Conservation (phyloP, 1,139 yeast species). For the Scheffersomyces parashehatae region DNA sequence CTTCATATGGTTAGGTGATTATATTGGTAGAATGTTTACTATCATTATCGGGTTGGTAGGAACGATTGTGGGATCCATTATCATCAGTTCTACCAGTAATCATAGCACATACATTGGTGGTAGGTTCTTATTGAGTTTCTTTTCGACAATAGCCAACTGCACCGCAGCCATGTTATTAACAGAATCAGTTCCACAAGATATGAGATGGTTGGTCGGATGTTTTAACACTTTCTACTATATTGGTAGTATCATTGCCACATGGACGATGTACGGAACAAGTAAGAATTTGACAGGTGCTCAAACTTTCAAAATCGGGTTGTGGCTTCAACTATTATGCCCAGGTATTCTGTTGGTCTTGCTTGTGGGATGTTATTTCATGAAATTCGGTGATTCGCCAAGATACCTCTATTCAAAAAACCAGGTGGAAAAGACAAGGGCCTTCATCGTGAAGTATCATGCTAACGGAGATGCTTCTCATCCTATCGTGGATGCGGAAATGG, state of each 20-base stretch:
- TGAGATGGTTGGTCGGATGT: conserved; percentile 22
- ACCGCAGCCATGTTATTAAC: conserved; percentile 25
- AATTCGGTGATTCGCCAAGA: conserved; percentile 51
- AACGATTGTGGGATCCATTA: conserved; percentile 23
- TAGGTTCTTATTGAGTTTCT: conserved; percentile 19
- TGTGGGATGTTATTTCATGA: conserved; percentile 40
- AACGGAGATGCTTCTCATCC: conserved; percentile 19
- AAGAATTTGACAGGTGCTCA: conserved; percentile 17
- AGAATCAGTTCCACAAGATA: conserved; percentile 25
- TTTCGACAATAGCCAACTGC: conserved; percentile 14
- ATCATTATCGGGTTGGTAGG: conserved; percentile 19
- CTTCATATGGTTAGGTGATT: conserved; percentile 11
- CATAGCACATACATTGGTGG: conserved; percentile 21
- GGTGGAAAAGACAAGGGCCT: conserved; percentile 33
- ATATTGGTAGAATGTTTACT: conserved; percentile 15
- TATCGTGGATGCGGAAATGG: conserved; percentile 18
- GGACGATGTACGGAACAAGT: conserved; percentile 27
- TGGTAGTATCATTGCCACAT: conserved; percentile 27
- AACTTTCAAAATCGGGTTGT: conserved; percentile 20
- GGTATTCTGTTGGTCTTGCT: conserved; percentile 14
- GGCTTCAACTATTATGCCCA: conserved; percentile 20
- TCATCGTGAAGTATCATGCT: conserved; percentile 22
- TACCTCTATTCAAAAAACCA: conserved; percentile 44
- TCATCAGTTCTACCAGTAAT: conserved; percentile 22
- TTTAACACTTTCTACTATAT: conserved; percentile 24